phyloP scores from a whole-genome alignment of 257 asterid species.

The Nicotiana undulata region DNA sequence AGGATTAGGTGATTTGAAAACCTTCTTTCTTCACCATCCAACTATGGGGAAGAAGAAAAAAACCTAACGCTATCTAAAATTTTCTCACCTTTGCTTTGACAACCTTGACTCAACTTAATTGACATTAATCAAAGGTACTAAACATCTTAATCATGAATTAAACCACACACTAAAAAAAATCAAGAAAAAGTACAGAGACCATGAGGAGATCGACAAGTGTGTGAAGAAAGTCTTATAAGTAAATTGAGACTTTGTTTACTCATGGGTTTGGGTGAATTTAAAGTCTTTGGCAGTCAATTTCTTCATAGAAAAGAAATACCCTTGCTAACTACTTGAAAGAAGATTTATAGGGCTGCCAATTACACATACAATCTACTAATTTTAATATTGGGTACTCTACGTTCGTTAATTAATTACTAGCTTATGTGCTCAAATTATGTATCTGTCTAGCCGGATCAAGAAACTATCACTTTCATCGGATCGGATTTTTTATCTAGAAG shows the following conservation, averaged over 20 bases:
- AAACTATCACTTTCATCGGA: slow-evolving; percentile 10
- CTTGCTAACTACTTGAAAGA: background rate
- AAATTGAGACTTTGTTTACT: slow-evolving; percentile 3
- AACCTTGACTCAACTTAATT: slow-evolving; percentile 7
- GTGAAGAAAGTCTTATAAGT: background rate
- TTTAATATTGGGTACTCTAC: background rate
- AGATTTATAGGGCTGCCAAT: background rate
- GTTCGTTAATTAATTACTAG: background rate
- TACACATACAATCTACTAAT: background rate
- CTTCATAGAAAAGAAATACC: slow-evolving; percentile 14
- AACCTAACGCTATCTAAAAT: background rate
- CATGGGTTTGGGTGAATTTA: background rate
- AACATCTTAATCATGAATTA: background rate
- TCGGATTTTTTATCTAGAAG: background rate
- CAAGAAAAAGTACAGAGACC: background rate
- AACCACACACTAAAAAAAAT: background rate
- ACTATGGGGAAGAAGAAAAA: background rate
- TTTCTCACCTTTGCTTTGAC: slow-evolving; percentile 12
- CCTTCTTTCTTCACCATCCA: background rate
- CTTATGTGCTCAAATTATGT: background rate
- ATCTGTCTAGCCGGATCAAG: background rate
- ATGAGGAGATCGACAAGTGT: background rate
- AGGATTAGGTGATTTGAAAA: slow-evolving; percentile 16
- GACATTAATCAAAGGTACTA: background rate
- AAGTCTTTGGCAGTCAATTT: slow-evolving; percentile 1